phyloP scores from a whole-genome alignment of 2,329 filamentous ascomycete species.

The Xylaria sp. region DNA sequence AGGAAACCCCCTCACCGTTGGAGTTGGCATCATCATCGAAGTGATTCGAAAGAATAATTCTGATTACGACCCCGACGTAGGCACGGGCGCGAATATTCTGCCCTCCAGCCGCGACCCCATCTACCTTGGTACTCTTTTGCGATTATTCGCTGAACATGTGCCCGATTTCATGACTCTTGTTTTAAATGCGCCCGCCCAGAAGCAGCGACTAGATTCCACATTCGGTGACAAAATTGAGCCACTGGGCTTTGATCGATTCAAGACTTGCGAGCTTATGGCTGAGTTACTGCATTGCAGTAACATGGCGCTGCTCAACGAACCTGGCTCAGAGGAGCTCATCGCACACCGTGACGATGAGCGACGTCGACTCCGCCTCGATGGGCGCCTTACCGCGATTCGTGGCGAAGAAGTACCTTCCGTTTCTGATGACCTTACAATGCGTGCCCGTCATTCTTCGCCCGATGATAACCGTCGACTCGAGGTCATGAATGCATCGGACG shows the following conservation, averaged over 20 bases:
- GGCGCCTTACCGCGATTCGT: constrained; percentile 55
- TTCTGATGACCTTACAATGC: constrained; percentile 60
- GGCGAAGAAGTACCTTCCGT: constrained; percentile 42
- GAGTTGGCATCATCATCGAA: constrained; percentile 95
- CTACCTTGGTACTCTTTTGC: constrained; percentile 83
- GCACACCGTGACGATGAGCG: constrained; percentile 73
- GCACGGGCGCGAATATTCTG: constrained; percentile 69
- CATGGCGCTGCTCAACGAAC: constrained; percentile 92
- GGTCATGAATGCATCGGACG: constrained; percentile 75
- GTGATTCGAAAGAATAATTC: constrained; percentile 99
- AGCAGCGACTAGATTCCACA: constrained; percentile 73
- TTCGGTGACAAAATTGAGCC: constrained; percentile 91
- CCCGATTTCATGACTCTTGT: constrained; percentile 92
- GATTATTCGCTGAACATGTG: constrained; percentile 84
- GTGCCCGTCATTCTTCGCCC: constrained; percentile 42
- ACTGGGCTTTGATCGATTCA: constrained; percentile 94
- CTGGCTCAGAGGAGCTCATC: constrained; percentile 83
- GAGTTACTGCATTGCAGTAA: constrained; percentile 97
- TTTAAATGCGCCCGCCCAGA: constrained; percentile 67
- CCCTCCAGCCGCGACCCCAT: constrained; percentile 89
- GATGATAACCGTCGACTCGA: constrained; percentile 66
- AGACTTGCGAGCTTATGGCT: constrained; percentile 98
- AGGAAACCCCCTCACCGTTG: constrained; percentile 90
- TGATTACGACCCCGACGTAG: constrained; percentile 91
- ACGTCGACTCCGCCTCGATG: constrained; percentile 70